phyloP scores from a whole-genome alignment of 306 rosid genomes.

The cucumber (Cucumis sativus) region DNA sequence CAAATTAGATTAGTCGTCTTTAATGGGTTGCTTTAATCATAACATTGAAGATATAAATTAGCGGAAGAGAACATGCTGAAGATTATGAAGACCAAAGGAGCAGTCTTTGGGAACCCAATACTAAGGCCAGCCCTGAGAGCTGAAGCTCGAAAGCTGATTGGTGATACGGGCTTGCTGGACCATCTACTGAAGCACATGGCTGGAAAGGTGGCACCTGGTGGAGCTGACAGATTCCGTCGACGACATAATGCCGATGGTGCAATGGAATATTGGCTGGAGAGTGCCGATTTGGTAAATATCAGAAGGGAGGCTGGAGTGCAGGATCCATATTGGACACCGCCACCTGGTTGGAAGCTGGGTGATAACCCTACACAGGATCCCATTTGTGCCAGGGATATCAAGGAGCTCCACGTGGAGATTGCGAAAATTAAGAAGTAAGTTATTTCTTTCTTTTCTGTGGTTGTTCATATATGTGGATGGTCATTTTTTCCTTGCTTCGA shows the following conservation, averaged over 20 bases:
- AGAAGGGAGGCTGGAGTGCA: constrained; percentile 67
- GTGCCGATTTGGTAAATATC: constrained; percentile 52
- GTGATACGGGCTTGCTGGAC: constrained; percentile 85
- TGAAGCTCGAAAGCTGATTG: constrained; percentile 73
- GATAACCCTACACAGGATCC: constrained; percentile 57
- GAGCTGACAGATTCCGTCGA: constrained; percentile 55
- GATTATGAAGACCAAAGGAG: constrained; percentile 61
- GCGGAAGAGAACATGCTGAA: constrained; percentile 70
- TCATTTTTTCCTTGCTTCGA: not conserved
- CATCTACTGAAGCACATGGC: constrained; percentile 94
- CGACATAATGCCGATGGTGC: constrained; percentile 83
- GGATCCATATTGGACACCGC: constrained; percentile 87
- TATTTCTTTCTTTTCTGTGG: not conserved
- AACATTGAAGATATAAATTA: constrained; percentile 39
- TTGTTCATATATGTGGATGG: not conserved
- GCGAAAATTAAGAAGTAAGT: constrained; percentile 37
- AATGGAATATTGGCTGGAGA: constrained; percentile 92
- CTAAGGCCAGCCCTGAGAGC: constrained; percentile 56
- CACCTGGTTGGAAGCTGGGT: constrained; percentile 72
- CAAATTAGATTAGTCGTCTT: not conserved
- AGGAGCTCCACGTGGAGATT: constrained; percentile 47
- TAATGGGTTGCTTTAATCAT: not conserved
- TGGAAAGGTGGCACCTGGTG: constrained; percentile 81
- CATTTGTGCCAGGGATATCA: constrained; percentile 30
- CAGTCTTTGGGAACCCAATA: constrained; percentile 52